Conservation (phyloP, 1,284 basidiomycete species). For the Anthracocystis walkeri region DNA sequence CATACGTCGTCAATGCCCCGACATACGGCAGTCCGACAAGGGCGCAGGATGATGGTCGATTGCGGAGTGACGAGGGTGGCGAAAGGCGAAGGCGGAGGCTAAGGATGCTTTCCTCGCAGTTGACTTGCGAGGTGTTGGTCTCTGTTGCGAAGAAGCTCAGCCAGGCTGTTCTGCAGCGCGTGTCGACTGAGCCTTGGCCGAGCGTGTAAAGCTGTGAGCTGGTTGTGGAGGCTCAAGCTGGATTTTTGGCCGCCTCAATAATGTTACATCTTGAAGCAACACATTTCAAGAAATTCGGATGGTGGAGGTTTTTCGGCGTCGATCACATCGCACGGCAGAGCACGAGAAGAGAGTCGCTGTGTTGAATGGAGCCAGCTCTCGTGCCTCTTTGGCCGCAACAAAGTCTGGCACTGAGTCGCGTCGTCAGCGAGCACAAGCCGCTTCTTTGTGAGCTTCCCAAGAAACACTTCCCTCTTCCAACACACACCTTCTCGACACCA, state of each 20-base stretch:
- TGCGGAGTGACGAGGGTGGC: too few species aligned
- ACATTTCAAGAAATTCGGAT: neutral
- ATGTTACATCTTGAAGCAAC: slow-evolving; percentile 7
- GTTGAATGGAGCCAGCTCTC: neutral
- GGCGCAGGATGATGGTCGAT: slow-evolving; percentile 2
- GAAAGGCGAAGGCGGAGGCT: too few species aligned
- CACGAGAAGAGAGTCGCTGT: slow-evolving; percentile 11
- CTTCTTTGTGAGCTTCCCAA: neutral
- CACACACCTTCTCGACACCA: slow-evolving; percentile 2
- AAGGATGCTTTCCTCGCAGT: neutral
- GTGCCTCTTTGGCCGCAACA: slow-evolving; percentile 1
- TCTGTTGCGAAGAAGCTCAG: neutral
- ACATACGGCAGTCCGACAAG: neutral
- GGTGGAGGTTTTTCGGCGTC: slow-evolving; percentile 37
- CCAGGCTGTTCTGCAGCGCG: neutral
- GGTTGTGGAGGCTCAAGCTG: neutral
- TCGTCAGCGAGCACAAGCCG: slow-evolving; percentile 34
- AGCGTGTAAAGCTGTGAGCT: neutral
- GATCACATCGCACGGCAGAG: slow-evolving; percentile 39
- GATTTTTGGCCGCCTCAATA: neutral
- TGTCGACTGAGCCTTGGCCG: neutral
- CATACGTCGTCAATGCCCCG: slow-evolving; percentile 9
- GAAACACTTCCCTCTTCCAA: slow-evolving; percentile 1
- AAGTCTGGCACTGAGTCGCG: slow-evolving; percentile 32
- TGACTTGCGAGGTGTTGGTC: slow-evolving; percentile 9